Evolutionary conservation across 768 basidiomycete species (phyloP), one percentile per base, ranked within the genome.

Genomic region (Lentinula aciculospora): DNA sequence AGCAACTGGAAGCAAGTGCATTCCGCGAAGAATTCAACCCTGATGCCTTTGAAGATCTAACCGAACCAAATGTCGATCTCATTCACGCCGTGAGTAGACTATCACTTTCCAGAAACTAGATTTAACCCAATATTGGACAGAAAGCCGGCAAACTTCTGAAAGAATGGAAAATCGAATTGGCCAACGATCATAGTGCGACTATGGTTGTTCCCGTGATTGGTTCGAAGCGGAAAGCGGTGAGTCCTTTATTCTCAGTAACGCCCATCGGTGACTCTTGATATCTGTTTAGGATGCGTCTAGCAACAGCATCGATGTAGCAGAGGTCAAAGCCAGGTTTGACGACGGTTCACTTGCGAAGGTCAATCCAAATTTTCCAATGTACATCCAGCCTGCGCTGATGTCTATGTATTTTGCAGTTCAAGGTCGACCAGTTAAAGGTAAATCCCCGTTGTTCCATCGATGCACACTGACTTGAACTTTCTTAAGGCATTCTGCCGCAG

Each of bases 21-120:
- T 95, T 98, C 72, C 85, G 90, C 53, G 92, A 97, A 66, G 84
- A 94, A 58, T 97, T 87, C 61, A 85, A 96, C 67, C 75, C 80
- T 1, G 82, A 84, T 57, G 72, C 82, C 0, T 92, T 92, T 60
- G 86, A 90, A 61, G 96, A 99, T 70, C 72, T 86, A 63, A 94
- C 95, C 0, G 68, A 80, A 58, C 95, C 95, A 3, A 86, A 89
- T 63, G 73, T 83, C 47, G 82, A 85, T 58, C 78, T 81, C 67
- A 93, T 98, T 56, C 88, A 92, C 65, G 84, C 89, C 78, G 92
- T 91, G 58, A 53, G 31, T 34, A 17, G 27, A 17, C 15, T 58
- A 6, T 1, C 34, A 49, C 17, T 19, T 15, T 2, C 23, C 53
- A 31, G 3, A 25, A 29, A 36, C 50, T 32, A 44, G 28, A 47